Evolutionary conservation across 78 protist species (phyloP).

Genomic region (Speleostelium caveatum): DNA sequence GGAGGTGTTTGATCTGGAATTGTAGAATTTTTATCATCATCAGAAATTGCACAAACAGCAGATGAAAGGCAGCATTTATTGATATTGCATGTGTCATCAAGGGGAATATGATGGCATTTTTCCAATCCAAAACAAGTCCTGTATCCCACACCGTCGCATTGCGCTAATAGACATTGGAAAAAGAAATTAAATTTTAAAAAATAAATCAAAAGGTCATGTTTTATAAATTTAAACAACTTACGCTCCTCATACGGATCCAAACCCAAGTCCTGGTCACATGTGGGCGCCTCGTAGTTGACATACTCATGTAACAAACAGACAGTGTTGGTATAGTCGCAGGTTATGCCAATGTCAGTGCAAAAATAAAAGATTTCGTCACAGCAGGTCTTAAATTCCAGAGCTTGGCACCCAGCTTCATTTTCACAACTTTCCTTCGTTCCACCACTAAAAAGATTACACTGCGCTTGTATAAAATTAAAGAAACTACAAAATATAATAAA

Average conservation of each 20-base stretch:
- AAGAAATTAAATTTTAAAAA: too few relatives aligned
- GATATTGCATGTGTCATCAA: background rate
- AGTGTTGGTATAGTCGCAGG: background rate
- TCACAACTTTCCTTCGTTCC: background rate
- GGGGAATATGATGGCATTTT: background rate
- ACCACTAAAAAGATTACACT: too few relatives aligned
- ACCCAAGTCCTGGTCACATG: too few relatives aligned
- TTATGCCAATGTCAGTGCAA: background rate
- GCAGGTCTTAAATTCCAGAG: background rate
- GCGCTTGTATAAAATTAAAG: too few relatives aligned
- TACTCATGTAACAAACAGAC: background rate
- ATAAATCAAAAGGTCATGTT: too few relatives aligned
- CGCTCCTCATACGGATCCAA: too few relatives aligned
- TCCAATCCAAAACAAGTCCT: background rate
- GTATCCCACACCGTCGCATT: background rate
- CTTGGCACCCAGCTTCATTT: too few relatives aligned
- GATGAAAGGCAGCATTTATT: background rate
- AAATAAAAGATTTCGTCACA: background rate
- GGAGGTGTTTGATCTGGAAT: background rate
- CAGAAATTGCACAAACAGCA: background rate
- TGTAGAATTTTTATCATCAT: background rate
- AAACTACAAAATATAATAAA: too few relatives aligned
- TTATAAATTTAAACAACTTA: too few relatives aligned
- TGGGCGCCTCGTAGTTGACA: background rate
- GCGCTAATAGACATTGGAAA: too few relatives aligned